These are phyloP conservation scores for Pseudogymnoascus sp. DNA, from an alignment of 2,329 filamentous ascomycete species.

Conservation along the genomic window DNA sequence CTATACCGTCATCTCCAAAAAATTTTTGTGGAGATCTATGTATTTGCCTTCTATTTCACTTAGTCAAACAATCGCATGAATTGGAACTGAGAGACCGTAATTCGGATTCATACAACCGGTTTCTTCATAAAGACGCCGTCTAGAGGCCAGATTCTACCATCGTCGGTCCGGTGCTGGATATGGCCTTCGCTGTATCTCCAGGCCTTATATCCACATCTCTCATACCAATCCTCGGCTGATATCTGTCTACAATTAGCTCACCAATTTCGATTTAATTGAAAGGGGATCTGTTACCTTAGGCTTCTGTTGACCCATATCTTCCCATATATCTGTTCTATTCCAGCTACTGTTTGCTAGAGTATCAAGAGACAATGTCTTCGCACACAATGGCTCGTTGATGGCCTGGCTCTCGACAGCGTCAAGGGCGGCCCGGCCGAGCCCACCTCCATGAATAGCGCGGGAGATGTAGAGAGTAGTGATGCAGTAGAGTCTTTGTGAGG, in stretches of 20 bases:
- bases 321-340: slow-evolving; percentile 4
- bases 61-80: neutral
- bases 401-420: slow-evolving; percentile 20
- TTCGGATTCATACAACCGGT: neutral
- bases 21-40: slow-evolving; percentile 33
- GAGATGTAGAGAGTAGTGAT: slow-evolving; percentile 23
- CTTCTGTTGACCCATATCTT: neutral
- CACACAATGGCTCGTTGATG: slow-evolving; percentile 17
- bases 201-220: slow-evolving; percentile 8
- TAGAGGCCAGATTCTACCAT: neutral
- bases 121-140: slow-evolving; percentile 11
- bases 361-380: slow-evolving; percentile 19
- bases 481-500: slow-evolving; percentile 17
- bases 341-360: slow-evolving; percentile 10
- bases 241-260: neutral
- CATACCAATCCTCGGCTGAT: slow-evolving; percentile 9
- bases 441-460: slow-evolving; percentile 19
- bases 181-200: slow-evolving; percentile 6
- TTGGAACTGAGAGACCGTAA: slow-evolving; percentile 11
- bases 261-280: neutral
- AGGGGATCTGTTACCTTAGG: neutral
- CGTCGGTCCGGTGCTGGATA: neutral
- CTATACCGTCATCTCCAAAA: neutral
- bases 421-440: slow-evolving; percentile 21
- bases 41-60: neutral